Evolutionary conservation across 2,329 filamentous ascomycete genomes (phyloP).

Genomic region (Colletotrichum liriopes): DNA sequence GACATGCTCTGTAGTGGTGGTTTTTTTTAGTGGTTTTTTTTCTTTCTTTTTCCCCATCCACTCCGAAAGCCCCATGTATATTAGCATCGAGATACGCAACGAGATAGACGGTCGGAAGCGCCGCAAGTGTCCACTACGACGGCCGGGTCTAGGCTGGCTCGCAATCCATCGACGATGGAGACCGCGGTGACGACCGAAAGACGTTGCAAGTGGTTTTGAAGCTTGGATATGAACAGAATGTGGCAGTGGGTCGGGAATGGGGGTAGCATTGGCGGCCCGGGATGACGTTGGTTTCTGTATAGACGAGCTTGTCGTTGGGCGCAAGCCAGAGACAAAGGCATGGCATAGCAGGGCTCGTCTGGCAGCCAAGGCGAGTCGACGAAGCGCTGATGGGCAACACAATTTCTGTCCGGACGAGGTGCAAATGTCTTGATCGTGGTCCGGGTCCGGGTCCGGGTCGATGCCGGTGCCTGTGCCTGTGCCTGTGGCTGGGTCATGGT

Average conservation of each 20-base stretch:
- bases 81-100: constrained; percentile 9
- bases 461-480: neutral
- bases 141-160: constrained; percentile 13
- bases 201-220: too few species aligned
- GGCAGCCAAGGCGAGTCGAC: neutral
- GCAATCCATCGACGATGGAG: constrained; percentile 4
- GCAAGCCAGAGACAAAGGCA: neutral
- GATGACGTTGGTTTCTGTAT: neutral
- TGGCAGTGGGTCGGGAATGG: neutral
- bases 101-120: constrained; percentile 22
- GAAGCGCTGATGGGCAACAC: neutral
- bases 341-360: neutral
- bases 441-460: neutral
- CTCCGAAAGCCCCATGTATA: constrained; percentile 18
- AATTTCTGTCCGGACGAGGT: neutral
- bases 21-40: constrained; percentile 13
- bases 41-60: constrained; percentile 3
- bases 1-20: too few species aligned
- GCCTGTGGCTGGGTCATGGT: neutral
- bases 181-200: neutral
- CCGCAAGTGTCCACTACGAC: constrained; percentile 21
- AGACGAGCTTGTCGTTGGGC: neutral
- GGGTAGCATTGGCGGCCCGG: neutral
- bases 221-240: neutral
- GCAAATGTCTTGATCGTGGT: neutral